A percentile compares a stretch with the other conserved stretches of the same genome.
Conservation (phyloP, 805 yeast genomes). For the Sungouiella blattae region DNA sequence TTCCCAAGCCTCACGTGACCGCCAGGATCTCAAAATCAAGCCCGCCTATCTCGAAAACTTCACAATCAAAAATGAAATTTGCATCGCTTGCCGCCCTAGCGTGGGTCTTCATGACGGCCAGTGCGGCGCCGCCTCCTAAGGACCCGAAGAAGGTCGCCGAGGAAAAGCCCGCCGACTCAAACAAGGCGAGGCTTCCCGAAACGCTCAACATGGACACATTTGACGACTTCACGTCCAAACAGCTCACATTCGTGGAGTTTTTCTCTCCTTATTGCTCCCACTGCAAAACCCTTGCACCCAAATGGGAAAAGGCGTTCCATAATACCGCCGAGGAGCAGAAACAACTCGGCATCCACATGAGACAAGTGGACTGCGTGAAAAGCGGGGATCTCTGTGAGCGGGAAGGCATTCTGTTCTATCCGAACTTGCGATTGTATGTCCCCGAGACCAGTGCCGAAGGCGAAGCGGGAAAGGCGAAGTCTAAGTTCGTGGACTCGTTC, state of each 20-base stretch:
- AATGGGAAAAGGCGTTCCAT: conserved; percentile 68
- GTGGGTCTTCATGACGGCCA: too few relatives aligned
- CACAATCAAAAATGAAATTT: too few relatives aligned
- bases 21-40: too few relatives aligned
- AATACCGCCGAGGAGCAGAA: conserved; percentile 44
- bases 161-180: conserved; percentile 2
- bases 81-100: too few relatives aligned
- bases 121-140: too few relatives aligned
- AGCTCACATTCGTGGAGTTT: conserved; percentile 78
- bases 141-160: neutral
- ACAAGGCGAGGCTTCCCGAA: conserved; percentile 39
- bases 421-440: conserved; percentile 66
- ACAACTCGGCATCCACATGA: conserved; percentile 48
- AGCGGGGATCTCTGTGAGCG: conserved; percentile 81
- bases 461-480: conserved; percentile 22
- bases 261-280: conserved; percentile 88
- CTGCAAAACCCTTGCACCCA: conserved; percentile 76
- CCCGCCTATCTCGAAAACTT: too few relatives aligned
- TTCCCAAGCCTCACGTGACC: too few relatives aligned
- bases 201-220: conserved; percentile 50
- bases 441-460: conserved; percentile 41
- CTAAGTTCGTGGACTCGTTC: conserved; percentile 37
- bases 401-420: conserved; percentile 64
- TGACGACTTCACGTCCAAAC: conserved; percentile 44
- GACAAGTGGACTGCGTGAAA: conserved; percentile 81